Conservation (phyloP, 352 stramenopile genomes). For the Globisporangium irregulare region DNA sequence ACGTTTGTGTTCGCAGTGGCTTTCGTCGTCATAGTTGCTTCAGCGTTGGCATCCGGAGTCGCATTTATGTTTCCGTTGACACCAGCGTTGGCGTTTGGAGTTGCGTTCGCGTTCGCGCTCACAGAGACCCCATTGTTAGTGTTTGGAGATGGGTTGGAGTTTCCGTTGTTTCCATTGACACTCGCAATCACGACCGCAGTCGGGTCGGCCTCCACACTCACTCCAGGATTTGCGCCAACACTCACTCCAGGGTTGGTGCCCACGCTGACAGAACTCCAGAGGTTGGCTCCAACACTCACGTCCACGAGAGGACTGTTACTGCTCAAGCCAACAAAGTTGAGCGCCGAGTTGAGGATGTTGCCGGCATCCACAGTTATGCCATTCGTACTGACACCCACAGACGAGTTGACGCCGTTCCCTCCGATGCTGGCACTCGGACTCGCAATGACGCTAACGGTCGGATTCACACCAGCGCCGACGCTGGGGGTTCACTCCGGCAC, state of each 20-base stretch:
- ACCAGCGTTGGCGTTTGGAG: neutral
- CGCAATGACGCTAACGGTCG: neutral
- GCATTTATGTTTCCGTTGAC: neutral
- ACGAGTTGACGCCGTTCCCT: neutral
- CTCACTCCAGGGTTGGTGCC: neutral
- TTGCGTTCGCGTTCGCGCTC: neutral
- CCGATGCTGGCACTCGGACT: neutral
- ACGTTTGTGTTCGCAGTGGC: neutral
- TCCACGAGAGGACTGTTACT: neutral
- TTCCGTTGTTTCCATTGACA: neutral
- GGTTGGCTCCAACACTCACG: neutral
- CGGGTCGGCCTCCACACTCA: neutral
- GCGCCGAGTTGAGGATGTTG: constrained; percentile 2
- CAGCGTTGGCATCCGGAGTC: neutral
- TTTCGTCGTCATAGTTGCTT: neutral
- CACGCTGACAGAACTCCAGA: neutral
- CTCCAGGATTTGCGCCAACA: neutral
- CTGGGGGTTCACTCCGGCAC: neutral
- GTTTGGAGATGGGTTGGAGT: neutral
- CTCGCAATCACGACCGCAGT: neutral
- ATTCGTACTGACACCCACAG: neutral
- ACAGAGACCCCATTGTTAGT: neutral
- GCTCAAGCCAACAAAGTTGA: neutral
- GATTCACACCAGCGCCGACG: neutral
- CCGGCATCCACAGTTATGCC: neutral